A percentile compares a stretch with the other conserved stretches of the same genome.
Conservation (phyloP, 2,329 filamentous ascomycete species). For the Venturia carpophila region DNA sequence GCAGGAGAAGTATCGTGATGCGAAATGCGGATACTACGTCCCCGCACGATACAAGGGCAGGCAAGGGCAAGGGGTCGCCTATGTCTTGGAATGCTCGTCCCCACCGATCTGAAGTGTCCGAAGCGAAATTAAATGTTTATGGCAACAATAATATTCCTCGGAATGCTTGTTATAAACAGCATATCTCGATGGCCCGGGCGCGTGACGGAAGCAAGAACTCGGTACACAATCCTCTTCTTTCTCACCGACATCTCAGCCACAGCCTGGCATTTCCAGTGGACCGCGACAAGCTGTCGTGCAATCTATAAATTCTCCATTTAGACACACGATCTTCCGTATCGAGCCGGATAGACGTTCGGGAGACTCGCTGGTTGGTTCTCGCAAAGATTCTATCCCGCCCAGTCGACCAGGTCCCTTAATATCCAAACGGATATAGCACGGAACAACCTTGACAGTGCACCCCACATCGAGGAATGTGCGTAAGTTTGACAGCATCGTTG, state of each 20-base stretch:
- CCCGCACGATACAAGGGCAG: background rate
- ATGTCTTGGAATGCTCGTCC: background rate
- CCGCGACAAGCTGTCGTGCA: background rate
- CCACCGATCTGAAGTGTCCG: background rate
- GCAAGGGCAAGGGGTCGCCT: background rate
- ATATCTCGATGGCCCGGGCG: background rate
- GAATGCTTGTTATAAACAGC: background rate
- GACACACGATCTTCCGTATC: background rate
- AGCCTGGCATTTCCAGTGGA: too few relatives aligned
- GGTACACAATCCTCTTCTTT: background rate
- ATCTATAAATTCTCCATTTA: background rate
- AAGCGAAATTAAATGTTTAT: background rate
- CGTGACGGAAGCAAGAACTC: background rate
- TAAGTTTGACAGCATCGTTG: background rate
- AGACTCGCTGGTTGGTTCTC: background rate
- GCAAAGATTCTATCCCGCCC: background rate
- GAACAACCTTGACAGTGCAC: background rate
- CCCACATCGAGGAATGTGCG: background rate
- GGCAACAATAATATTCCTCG: background rate
- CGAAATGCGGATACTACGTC: background rate
- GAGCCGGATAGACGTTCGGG: background rate
- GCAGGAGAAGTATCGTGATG: background rate
- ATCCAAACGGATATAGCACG: slow-evolving; percentile 3
- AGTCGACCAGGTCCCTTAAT: slow-evolving; percentile 1
- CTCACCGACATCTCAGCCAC: background rate